These are phyloP conservation scores for Cenchrus purpureus DNA, from an alignment of 176 grass and related monocot genomes.

Conservation along the genomic window DNA sequence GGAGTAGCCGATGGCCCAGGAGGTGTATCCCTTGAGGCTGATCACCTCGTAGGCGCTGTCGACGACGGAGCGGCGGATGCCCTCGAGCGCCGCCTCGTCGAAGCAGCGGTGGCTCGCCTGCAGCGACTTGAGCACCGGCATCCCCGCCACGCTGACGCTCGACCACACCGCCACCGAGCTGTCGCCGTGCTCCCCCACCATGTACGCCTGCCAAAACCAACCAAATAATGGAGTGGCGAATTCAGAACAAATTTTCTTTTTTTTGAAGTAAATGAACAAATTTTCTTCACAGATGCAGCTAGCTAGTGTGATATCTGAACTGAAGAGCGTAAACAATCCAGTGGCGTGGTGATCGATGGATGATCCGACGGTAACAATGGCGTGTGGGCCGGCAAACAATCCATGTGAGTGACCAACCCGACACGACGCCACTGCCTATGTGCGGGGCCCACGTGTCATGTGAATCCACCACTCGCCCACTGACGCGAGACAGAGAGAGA, in stretches of 20 bases:
- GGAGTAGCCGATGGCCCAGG: slow-evolving; percentile 85
- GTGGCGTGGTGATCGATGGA: no score
- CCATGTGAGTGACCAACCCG: no score
- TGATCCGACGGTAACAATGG: no score
- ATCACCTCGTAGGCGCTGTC: slow-evolving; percentile 79
- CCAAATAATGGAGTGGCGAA: no score
- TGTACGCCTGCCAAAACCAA: slow-evolving; percentile 55
- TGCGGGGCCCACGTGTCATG: not conserved
- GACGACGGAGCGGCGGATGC: slow-evolving; percentile 59
- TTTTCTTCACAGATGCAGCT: no score
- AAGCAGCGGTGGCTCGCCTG: slow-evolving; percentile 44
- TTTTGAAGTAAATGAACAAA: no score
- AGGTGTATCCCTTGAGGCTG: slow-evolving; percentile 75
- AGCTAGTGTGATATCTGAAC: no score
- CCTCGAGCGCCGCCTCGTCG: slow-evolving; percentile 50
- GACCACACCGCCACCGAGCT: slow-evolving; percentile 84
- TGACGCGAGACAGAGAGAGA: no score
- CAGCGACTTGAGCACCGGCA: slow-evolving; percentile 62
- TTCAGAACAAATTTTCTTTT: no score
- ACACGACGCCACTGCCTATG: no score
- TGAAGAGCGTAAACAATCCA: no score
- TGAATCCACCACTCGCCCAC: not conserved
- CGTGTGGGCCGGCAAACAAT: no score
- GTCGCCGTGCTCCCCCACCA: slow-evolving; percentile 82
- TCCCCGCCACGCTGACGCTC: slow-evolving; percentile 62